Base-by-base conservation (phyloP, 306 rosid species). In the Senna siamea region DNA sequence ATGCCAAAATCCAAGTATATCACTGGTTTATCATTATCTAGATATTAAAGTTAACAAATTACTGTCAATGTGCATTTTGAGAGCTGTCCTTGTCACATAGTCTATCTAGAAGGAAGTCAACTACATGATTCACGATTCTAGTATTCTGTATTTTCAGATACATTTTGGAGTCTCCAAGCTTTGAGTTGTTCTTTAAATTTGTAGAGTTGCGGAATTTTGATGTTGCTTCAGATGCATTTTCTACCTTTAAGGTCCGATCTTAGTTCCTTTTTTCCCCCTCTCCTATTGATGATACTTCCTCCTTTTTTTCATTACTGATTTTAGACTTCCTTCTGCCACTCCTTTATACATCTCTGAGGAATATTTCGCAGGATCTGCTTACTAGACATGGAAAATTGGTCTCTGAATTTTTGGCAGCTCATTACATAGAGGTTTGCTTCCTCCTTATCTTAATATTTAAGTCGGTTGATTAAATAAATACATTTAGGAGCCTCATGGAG, bases 221-320 rank as follows among this genome's bases (percentile, higher is more conserved):
- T 78, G 92, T 89, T 75, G 93, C 99, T 64, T 90, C 96, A 47
- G 96, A 94, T 80, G 99, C 99, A 15, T 94, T 92, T 85, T 89
- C 96, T 66, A 94, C 99, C 43, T 94, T 94, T 74, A 92, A 94
- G 99, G 99, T 92, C 44, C 68, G 86, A 77, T 65, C 72, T 57
- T 28, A 70, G 23, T 60, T 54, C 28, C n/a, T 41, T 9, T 35
- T 2, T 2, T 2, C 6, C 6, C 5, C 8, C 66, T 17, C 23
- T 1, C 44, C 23, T 15, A n/a, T 20, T 35, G 8, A 59, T 35
- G 26, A 35, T 60, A 35, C 15, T 60, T 8, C n/a, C 15, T 15
- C 66, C 47, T 20, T 0, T 17, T n/a, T 35, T 17, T 7, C 52
- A 55, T 55, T 80, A 34, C 55, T 63, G 69, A 40, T 78, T 79